phyloP scores from a whole-genome alignment of 129 eudicot species.

The Silybum marianum region DNA sequence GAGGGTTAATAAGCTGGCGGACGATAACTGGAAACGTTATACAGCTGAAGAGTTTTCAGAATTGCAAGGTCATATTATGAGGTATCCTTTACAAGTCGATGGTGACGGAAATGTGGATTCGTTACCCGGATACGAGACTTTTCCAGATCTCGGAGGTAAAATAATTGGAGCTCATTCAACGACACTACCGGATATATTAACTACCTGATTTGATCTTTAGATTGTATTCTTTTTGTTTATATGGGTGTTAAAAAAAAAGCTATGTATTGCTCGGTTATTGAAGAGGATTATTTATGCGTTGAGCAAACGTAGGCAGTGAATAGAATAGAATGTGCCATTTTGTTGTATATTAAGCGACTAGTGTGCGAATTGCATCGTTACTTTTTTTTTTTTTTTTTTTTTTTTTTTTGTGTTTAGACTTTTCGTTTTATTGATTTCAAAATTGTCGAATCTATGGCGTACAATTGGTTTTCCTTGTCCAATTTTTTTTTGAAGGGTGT shows the following conservation, averaged over 20 bases:
- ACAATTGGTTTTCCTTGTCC: neutral
- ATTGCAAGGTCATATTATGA: conserved; percentile 70
- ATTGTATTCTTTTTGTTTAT: conserved; percentile 21
- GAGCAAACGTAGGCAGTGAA: conserved; percentile 16
- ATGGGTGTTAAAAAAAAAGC: conserved; percentile 4
- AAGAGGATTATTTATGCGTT: neutral
- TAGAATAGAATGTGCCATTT: conserved; percentile 18
- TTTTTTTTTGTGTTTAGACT: neutral
- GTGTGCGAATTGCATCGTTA: conserved; percentile 23
- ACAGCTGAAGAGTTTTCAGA: conserved; percentile 37
- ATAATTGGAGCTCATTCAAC: conserved; percentile 68
- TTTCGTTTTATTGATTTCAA: neutral
- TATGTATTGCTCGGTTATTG: neutral
- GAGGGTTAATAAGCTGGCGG: conserved; percentile 63
- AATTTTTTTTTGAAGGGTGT: too few relatives aligned
- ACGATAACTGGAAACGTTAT: conserved; percentile 59
- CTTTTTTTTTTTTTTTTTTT: neutral
- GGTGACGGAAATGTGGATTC: conserved; percentile 64
- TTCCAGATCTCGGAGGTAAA: conserved; percentile 90
- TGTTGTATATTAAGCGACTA: conserved; percentile 28
- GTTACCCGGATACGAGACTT: conserved; percentile 51
- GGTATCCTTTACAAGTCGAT: conserved; percentile 63
- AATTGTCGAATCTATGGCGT: neutral
- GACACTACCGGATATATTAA: conserved; percentile 72
- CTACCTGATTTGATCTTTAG: conserved; percentile 44